Conservation (phyloP, 2,329 filamentous ascomycete species). For the Fusarium cyanostomum region DNA sequence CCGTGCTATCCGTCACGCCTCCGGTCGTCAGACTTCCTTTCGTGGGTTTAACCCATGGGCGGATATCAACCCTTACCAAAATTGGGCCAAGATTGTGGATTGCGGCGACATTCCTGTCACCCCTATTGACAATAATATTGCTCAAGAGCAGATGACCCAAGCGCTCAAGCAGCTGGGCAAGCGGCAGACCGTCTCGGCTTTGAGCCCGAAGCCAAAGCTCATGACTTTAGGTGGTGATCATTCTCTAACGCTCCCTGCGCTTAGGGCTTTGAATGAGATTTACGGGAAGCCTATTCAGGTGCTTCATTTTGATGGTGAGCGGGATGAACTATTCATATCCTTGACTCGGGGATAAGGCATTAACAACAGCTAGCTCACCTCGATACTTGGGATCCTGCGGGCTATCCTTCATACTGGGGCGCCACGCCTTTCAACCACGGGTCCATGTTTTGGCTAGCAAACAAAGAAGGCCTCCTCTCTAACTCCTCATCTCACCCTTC, state of each 20-base stretch:
- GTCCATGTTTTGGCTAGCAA: constrained; percentile 90
- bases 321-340: background rate
- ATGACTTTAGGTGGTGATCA: constrained; percentile 80
- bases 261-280: constrained; percentile 70
- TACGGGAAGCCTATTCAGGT: constrained; percentile 73
- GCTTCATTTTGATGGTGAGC: constrained; percentile 72
- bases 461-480: constrained; percentile 79
- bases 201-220: constrained; percentile 60
- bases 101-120: constrained; percentile 91
- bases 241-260: constrained; percentile 73
- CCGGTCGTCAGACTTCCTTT: constrained; percentile 80
- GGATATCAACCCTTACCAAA: constrained; percentile 83
- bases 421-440: constrained; percentile 81
- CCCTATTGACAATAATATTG: constrained; percentile 85
- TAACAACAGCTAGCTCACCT: constrained; percentile 63
- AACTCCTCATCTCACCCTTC: constrained; percentile 75
- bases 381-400: constrained; percentile 85
- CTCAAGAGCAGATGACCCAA: constrained; percentile 83
- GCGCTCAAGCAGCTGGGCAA: constrained; percentile 75
- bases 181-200: constrained; percentile 50
- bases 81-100: constrained; percentile 84
- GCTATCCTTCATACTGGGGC: constrained; percentile 81
- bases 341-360: no score
- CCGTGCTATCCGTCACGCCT: constrained; percentile 85
- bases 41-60: constrained; percentile 84